phyloP scores from a whole-genome alignment of 1,139 yeast genomes.

The Sugiyamaella xylanicola region DNA sequence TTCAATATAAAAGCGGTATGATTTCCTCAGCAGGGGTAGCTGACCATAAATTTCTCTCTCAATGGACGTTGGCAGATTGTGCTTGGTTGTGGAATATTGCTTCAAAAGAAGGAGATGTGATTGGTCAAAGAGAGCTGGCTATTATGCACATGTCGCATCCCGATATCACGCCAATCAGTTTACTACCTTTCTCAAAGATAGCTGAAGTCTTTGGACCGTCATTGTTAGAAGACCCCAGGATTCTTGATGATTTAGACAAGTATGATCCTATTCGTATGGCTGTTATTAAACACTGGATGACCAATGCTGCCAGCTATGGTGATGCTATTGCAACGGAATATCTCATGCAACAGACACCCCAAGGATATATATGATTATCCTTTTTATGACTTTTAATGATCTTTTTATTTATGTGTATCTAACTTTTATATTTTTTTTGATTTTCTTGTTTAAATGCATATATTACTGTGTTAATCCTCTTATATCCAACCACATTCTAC shows the following conservation, averaged over 20 bases:
- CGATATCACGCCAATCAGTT: constrained; percentile 33
- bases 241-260: constrained; percentile 36
- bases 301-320: constrained; percentile 38
- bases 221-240: constrained; percentile 31
- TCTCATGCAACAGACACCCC: constrained; percentile 31
- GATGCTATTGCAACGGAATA: constrained; percentile 40
- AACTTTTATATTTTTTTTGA: not conserved
- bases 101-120: constrained; percentile 38
- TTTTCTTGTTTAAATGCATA: not conserved
- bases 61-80: constrained; percentile 36
- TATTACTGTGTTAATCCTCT: not conserved
- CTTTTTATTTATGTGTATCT: not conserved
- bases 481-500: too few species aligned
- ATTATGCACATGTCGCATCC: constrained; percentile 41
- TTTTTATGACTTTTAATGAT: not conserved
- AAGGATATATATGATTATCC: constrained; percentile 19
- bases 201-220: constrained; percentile 34
- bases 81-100: constrained; percentile 40
- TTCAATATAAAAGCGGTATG: constrained; percentile 36
- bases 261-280: constrained; percentile 41
- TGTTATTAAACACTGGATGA: constrained; percentile 40
- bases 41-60: constrained; percentile 28
- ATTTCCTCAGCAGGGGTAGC: constrained; percentile 18
- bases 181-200: constrained; percentile 36
- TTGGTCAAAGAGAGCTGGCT: constrained; percentile 40